A percentile compares a stretch with the other conserved stretches of the same genome.
Evolutionary conservation across 2,329 filamentous ascomycete species (phyloP).

Genomic region (Immersiporthe knoxdaviesiana): DNA sequence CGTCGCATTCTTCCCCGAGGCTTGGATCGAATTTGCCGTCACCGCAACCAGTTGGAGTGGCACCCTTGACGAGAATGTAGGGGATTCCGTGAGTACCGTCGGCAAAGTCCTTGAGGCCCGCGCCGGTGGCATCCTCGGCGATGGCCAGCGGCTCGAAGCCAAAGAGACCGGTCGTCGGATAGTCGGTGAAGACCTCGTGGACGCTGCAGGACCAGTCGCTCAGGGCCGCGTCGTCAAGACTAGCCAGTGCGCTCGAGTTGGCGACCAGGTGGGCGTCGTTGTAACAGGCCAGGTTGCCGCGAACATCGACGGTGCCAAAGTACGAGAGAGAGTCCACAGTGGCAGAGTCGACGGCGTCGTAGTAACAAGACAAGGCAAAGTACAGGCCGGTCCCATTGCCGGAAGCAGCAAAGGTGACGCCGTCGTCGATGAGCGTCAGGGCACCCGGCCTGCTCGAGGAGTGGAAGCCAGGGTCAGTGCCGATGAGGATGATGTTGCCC

Average conservation of each 20-base stretch:
- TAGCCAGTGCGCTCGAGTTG: slow-evolving; percentile 38
- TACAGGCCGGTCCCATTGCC: slow-evolving; percentile 44
- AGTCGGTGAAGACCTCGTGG: slow-evolving; percentile 46
- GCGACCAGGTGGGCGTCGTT: slow-evolving; percentile 47
- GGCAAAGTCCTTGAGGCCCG: slow-evolving; percentile 40
- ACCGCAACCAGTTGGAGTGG: slow-evolving; percentile 45
- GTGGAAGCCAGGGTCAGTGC: slow-evolving; percentile 44
- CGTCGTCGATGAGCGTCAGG: slow-evolving; percentile 43
- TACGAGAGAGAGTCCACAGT: slow-evolving; percentile 36
- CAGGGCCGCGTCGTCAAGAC: slow-evolving; percentile 42
- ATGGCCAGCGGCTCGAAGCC: slow-evolving; percentile 47
- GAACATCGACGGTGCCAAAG: slow-evolving; percentile 45
- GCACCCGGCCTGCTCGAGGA: slow-evolving; percentile 38
- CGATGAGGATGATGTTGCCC: slow-evolving; percentile 48
- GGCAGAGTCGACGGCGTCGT: slow-evolving; percentile 34
- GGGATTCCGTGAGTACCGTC: slow-evolving; percentile 44
- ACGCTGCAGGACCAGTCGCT: slow-evolving; percentile 48
- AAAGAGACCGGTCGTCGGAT: slow-evolving; percentile 40
- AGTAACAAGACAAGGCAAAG: slow-evolving; percentile 48
- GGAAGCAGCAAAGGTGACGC: slow-evolving; percentile 41
- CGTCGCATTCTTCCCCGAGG: slow-evolving; percentile 47
- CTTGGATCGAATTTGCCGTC: slow-evolving; percentile 40
- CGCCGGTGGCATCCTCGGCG: slow-evolving; percentile 41
- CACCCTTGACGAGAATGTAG: slow-evolving; percentile 48
- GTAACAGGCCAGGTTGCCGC: slow-evolving; percentile 44